Base-by-base conservation (phyloP, 768 basidiomycete genomes). In the Suillus subluteus region DNA sequence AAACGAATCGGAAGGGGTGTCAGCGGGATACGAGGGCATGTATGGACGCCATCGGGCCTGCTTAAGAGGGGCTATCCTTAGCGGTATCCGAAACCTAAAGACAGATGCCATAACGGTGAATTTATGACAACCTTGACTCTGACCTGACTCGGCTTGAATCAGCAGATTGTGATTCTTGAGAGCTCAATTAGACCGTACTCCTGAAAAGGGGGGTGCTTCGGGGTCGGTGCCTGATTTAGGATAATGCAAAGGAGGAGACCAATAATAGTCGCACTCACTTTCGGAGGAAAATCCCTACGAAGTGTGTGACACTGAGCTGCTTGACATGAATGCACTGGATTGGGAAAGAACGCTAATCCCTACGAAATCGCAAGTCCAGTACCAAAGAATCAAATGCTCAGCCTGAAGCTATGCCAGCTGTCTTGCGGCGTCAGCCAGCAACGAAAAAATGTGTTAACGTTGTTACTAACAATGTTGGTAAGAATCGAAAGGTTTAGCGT, bases 111-210 rank as follows among this genome's bases (percentile, higher is more conserved):
- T 78, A 77, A 70, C 66, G 61, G 76, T 76, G 75, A 75, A 75
- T 72, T 71, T 76, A 76, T 80, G 75, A 73, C 70, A 75, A 64
- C 35, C 75, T 26, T 26, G 26, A 26, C 1, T 26, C 26, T 26
- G 26, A 26, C 26, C 26, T 84, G 82, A 84, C 82, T 84, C 80
- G 78, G 70, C 68, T 74, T 73, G 77, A 79, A 76, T 79, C 74
- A 77, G 37, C 37, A 37, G 71, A 48, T 56, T 56, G 59, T 65
- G 65, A 66, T 66, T 72, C 73, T 67, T 63, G 71, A 41, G 58
- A 67, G 62, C 48, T 41, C 62, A 58, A 50, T 52, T 70, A 16
- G 62, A 52, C 63, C 62, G 70, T 66, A 66, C 65, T 64, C 44
- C 71, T 73, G 52, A 63, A 62, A 73, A 50, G 59, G 69, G 32